Evolutionary conservation across 2,329 filamentous ascomycete species (phyloP), one percentile per base, ranked within the genome.

Genomic region (Phyllosticta capitalensis): DNA sequence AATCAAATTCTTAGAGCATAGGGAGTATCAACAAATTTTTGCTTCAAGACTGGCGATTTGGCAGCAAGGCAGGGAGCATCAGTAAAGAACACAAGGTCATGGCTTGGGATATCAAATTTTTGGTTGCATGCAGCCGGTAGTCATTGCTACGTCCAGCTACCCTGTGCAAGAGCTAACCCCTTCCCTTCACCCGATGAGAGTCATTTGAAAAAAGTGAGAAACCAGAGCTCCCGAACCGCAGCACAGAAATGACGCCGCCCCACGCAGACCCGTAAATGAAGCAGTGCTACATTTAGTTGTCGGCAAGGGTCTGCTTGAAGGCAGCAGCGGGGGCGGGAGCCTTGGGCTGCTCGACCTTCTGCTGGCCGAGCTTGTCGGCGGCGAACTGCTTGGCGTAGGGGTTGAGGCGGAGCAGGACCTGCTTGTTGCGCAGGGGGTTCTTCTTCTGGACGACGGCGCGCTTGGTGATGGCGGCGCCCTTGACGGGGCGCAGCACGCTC

Each of bases 341-440:
- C 83, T 90, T 88, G 68, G 77, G 80, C 61, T 75, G 72, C 65
- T 84, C 78, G 65, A 83, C 69, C 78, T 85, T 83, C 79, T 85
- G 78, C 78, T 87, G 82, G 67, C 90, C 90, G 62, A 94, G 77
- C 80, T 90, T 88, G 73, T 90, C 84, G 84, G 95, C 90, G 70
- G 86, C 82, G 81, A 95, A 99, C 65, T 89, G 86, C 70, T 87
- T 83, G 69, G 94, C 92, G 81, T 99, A 99, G 65, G 94, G 94
- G 88, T 99, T 99, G 78, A 99, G 89, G 73, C 94, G 89, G 75
- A 99, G 89, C 79, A 96, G 85, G 68, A 99, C 88, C 85, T 97
- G 94, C 86, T 91, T 95, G 89, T 99, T 99, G 81, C 83, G 84
- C 69, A 99, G 91, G 73, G 94, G 94, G 86, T 99, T 99, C 92